Evolutionary conservation across 2,329 filamentous ascomycete species (phyloP), one percentile per base, ranked within the genome.

Genomic region (Hypoxylon sp.): DNA sequence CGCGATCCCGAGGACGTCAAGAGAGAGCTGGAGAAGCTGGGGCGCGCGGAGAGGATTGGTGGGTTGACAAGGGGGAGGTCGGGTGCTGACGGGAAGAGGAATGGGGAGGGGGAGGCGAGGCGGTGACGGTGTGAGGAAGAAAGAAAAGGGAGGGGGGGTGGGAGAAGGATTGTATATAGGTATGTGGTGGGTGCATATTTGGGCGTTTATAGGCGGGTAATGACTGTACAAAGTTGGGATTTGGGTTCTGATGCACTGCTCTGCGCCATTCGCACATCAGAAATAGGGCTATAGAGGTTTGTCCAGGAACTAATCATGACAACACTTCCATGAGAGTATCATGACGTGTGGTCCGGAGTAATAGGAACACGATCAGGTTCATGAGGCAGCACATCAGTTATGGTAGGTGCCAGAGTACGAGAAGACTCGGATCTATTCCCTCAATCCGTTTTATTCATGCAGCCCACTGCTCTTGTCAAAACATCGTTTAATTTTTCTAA

Each of bases 21-120:
- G 68, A 77, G 79, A 62, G 86, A 88, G 77, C 83, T 87, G 76
- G 85, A 88, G 78, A 86, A 85, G 81, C 71, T 85, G 59, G 68
- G 75, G 67, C 76, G 78, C 64, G 84, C 80, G 35, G 88, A 91
- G 81, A 81, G 86, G 70, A 80, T 90, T 37, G 88, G 87, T 6
- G 88, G 88, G 11, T 20, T 61, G 30, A 61, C 56, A n/a, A 64
- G 61, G 59, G 48, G 3, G 46, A 33, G 13, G 49, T 33, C 14
- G 2, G 50, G 35, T 11, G 30, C 63, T 27, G 2, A 30, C 3
- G 25, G 25, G 25, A 3, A 27, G 25, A 27, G 3, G 27, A 51
- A 62, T 17, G 54, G 58, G 40, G 56, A 40, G 61, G 58, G 30
- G 37, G 30, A 14, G 59, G 50, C 31, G 48, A 4, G 58, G 51